Evolutionary conservation across 495 filamentous ascomycete species (phyloP), one percentile per base, ranked within the genome.

Genomic region (Penicillium turbatum): DNA sequence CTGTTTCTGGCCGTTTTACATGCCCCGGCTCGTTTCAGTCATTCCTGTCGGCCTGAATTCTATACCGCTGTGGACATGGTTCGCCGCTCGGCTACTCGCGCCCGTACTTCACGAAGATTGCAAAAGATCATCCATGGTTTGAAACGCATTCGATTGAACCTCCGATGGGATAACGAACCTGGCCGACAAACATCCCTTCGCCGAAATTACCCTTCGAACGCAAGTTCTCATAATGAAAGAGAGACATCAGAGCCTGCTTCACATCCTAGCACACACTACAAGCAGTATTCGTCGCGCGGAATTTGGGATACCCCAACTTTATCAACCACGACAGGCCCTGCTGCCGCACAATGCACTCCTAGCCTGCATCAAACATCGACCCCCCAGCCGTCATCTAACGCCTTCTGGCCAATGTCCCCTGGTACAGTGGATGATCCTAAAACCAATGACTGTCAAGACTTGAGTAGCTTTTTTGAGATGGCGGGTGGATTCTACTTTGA

Each of bases 61-160:
- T 90, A 90, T 66, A 82, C 85, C 64, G 89, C 87, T 1, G 79
- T 92, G 6, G 87, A 90, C 40, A 77, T 92, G 38, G 85, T 95
- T 27, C 83, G 89, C 51, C 82, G 84, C 36, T 83, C 73, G 8
- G 68, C 70, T 0, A 72, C 69, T 5, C 61, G 69, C 6, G 72
- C 66, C 2, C 62, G 62, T 17, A 71, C 66, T 9, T 74, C 70
- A 11, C 54, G 73, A 29, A 55, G 72, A 24, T 53, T 76, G 5
- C 66, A 69, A 45, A 74, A 76, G 29, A 69, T 76, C 13, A 71
- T 74, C 17, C 64, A 63, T 27, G 68, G 66, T 45, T 40, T 74
- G 36, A 76, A 76, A 24, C 56, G 57, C 1, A 72, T 76, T n/a
- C 60, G 63, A 3, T 38, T 70, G 26, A 65, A 66, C 9, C 26